Evolutionary conservation across 345 rosid genomes (phyloP).

Genomic region (Brassica incana): DNA sequence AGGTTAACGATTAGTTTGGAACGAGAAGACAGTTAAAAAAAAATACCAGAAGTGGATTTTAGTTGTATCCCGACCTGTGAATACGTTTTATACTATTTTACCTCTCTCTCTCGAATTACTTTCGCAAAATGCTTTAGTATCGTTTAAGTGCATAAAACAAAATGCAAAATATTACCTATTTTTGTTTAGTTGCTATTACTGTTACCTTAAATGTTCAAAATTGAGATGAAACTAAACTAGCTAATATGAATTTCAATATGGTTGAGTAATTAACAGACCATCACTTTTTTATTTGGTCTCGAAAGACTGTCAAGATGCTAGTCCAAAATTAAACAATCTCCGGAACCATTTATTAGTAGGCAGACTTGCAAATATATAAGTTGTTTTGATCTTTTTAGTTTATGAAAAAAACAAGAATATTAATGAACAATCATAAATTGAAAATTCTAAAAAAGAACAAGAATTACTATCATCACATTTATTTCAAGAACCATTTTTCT

Average conservation of each 20-base stretch:
- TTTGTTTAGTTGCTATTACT: constrained; percentile 6
- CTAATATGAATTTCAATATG: background rate
- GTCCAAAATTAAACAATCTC: background rate
- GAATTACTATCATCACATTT: no score
- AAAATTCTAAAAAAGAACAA: no score
- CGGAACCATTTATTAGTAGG: no score
- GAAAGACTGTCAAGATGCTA: background rate
- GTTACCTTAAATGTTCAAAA: background rate
- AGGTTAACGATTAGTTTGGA: background rate
- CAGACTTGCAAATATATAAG: no score
- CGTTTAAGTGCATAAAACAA: background rate
- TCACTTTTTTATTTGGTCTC: background rate
- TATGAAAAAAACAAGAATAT: no score
- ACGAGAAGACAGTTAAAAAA: background rate
- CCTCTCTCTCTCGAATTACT: background rate
- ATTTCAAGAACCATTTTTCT: no score
- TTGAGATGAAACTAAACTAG: background rate
- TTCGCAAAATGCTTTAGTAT: background rate
- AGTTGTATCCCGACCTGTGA: background rate
- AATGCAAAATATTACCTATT: background rate
- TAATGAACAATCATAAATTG: no score
- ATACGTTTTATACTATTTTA: background rate
- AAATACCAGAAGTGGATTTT: background rate
- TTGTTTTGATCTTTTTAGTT: no score
- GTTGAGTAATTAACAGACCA: background rate